These are phyloP conservation scores for Schoenoplectus triqueter DNA, from an alignment of 202 grass and related monocot species.

Conservation along the genomic window DNA sequence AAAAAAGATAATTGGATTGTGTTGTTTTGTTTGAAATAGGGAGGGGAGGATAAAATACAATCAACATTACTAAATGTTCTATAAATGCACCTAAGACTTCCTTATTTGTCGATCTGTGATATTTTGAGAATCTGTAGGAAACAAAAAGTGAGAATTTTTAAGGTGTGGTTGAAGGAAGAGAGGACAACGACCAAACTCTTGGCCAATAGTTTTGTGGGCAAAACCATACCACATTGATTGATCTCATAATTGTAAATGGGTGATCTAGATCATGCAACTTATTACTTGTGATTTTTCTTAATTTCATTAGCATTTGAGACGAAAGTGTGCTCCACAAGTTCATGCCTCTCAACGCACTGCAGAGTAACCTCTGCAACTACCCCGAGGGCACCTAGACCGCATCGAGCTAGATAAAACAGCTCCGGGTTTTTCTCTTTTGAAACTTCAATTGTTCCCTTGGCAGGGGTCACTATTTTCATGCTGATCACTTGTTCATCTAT, in stretches of 20 bases:
- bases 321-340: slow-evolving; percentile 91
- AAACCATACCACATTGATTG: background rate
- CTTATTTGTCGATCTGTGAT: too few species aligned
- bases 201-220: background rate
- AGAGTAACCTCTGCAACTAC: slow-evolving; percentile 84
- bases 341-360: slow-evolving; percentile 76
- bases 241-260: slow-evolving; percentile 1
- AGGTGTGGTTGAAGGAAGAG: slow-evolving; percentile 3
- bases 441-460: slow-evolving; percentile 75
- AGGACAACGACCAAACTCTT: slow-evolving; percentile 15
- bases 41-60: background rate
- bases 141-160: slow-evolving; percentile 21
- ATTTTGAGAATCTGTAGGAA: slow-evolving; percentile 14
- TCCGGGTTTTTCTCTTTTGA: slow-evolving; percentile 86
- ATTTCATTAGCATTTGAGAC: slow-evolving; percentile 72
- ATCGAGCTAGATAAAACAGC: slow-evolving; percentile 84
- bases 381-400: slow-evolving; percentile 73
- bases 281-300: slow-evolving; percentile 95
- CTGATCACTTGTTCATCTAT: slow-evolving; percentile 89
- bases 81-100: background rate
- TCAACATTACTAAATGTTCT: background rate
- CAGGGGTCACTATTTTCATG: slow-evolving; percentile 90
- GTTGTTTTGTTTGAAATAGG: background rate
- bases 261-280: slow-evolving; percentile 15
- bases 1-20: background rate